These are phyloP conservation scores for Nigrospora sphaerica DNA, from an alignment of 2,329 filamentous ascomycete genomes.

Conservation along the genomic window DNA sequence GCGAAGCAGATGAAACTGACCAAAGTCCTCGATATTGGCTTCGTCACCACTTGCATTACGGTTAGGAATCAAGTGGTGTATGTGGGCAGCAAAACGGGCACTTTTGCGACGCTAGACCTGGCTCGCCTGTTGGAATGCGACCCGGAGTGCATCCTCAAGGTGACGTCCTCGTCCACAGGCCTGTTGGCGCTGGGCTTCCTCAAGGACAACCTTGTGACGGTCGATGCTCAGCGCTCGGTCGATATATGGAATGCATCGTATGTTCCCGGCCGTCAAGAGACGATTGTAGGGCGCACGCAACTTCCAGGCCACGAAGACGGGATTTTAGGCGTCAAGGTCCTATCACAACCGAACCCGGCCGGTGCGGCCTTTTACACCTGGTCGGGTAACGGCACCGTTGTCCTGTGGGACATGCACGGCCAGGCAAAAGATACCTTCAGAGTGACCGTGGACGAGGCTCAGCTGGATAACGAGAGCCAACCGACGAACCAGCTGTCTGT, in stretches of 20 bases:
- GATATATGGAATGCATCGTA: constrained; percentile 52
- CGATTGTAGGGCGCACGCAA: constrained; percentile 38
- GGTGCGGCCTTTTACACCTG: constrained; percentile 80
- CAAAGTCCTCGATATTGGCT: constrained; percentile 59
- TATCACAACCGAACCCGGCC: constrained; percentile 52
- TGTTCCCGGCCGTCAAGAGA: constrained; percentile 29
- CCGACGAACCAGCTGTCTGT: constrained; percentile 52
- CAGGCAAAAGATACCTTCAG: constrained; percentile 56
- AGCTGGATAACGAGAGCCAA: constrained; percentile 42
- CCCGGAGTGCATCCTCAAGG: constrained; percentile 30
- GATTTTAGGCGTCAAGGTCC: constrained; percentile 65
- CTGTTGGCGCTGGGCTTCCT: constrained; percentile 66
- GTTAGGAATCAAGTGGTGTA: constrained; percentile 53
- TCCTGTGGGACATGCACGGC: constrained; percentile 77
- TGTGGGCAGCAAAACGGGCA: constrained; percentile 61
- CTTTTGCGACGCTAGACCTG: constrained; percentile 47
- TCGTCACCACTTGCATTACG: constrained; percentile 61
- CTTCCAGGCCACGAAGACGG: constrained; percentile 58
- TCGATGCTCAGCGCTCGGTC: constrained; percentile 71
- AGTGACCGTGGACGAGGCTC: constrained; percentile 61
- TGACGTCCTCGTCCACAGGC: constrained; percentile 30
- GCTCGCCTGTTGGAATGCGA: constrained; percentile 37
- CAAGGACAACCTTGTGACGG: constrained; percentile 59
- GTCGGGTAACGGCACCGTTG: constrained; percentile 72
- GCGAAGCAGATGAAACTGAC: constrained; percentile 64